Conservation (phyloP, 805 yeast species). For the Metschnikowia henanensis region DNA sequence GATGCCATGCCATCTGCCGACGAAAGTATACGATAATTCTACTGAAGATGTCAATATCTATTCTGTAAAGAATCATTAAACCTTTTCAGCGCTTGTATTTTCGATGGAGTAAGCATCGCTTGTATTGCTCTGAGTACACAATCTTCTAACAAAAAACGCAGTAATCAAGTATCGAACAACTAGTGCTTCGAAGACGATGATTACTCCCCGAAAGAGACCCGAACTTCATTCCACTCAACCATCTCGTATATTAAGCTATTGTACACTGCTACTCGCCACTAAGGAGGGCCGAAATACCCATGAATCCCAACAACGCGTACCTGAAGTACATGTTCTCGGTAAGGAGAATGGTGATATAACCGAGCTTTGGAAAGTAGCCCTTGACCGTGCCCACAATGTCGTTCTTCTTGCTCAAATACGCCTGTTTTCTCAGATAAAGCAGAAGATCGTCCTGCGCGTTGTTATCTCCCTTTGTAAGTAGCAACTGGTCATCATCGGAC, state of each 20-base stretch:
- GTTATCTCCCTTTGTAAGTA: constrained; percentile 95
- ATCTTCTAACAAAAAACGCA: too few species aligned
- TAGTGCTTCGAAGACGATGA: too few species aligned
- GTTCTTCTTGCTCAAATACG: constrained; percentile 68
- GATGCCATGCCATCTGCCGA: too few species aligned
- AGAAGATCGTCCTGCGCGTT: constrained; percentile 90
- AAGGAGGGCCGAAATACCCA: constrained; percentile 70
- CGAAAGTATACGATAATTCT: too few species aligned
- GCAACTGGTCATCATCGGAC: constrained; percentile 54
- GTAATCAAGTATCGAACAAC: too few species aligned
- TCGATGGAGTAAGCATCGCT: too few species aligned
- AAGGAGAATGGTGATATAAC: constrained; percentile 87
- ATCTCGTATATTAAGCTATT: neutral
- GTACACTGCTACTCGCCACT: constrained; percentile 20
- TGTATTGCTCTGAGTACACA: too few species aligned
- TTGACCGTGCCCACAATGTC: constrained; percentile 92
- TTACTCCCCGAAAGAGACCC: too few species aligned
- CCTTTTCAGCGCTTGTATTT: too few species aligned
- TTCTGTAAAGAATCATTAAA: too few species aligned
- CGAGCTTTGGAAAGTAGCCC: constrained; percentile 86
- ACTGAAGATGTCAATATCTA: too few species aligned
- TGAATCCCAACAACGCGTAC: constrained; percentile 69
- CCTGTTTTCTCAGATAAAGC: constrained; percentile 73
- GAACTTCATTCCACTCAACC: neutral
- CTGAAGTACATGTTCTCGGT: constrained; percentile 87